Evolutionary conservation across 345 rosid species (phyloP), one percentile per base, ranked within the genome.

Genomic region (Isatis tinctoria): DNA sequence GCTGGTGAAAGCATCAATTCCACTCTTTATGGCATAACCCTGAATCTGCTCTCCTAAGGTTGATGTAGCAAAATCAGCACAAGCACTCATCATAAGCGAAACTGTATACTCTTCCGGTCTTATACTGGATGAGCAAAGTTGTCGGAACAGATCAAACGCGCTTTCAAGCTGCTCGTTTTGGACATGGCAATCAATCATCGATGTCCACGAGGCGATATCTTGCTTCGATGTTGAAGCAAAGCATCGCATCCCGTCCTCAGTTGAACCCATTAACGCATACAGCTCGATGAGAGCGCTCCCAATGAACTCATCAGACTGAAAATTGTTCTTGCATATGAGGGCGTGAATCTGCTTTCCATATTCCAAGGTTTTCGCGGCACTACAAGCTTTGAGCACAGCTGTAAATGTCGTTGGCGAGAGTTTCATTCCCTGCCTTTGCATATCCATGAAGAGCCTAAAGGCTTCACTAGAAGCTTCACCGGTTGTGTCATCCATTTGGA

Each of bases 241-340:
- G 66, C 89, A 82, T 72, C 70, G 82, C 74, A 80, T 49, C 37
- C 83, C 74, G 20, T 86, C 89, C 41, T 72, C 78, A 32, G 68
- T 69, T 65, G 82, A 83, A 24, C 87, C 84, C 73, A 76, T 52
- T 13, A 74, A 61, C 16, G 85, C 85, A 71, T 86, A 86, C 11
- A 86, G 59, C 52, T 83, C 89, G 57, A 83, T 80, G 47, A 86
- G 74, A 40, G 82, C 79, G 45, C 82, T 82, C 6, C 75, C 85
- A 69, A 86, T 76, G 56, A 86, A 82, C 73, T 83, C 89, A 79
- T 86, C 87, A 24, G 65, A 78, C 77, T 86, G 85, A 45, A 83
- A 71, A 51, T 76, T 72, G 70, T 74, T 65, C 78, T 83, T 86
- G 74, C 79, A 83, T 41, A 86, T 33, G 12, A 71, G 79, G 9